Conservation (phyloP, 805 yeast species). For the Metschnikowia sp. region DNA sequence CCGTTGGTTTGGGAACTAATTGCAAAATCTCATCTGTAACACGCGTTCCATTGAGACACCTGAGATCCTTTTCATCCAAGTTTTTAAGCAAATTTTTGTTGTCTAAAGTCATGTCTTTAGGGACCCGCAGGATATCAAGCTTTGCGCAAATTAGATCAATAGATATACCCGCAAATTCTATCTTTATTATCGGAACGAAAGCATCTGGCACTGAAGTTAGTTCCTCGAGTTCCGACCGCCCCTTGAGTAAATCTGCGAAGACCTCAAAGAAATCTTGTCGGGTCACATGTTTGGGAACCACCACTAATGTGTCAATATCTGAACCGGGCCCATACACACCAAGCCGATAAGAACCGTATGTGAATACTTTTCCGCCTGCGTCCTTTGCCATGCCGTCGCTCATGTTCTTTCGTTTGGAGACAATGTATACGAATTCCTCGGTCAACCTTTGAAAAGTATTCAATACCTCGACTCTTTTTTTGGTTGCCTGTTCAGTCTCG, state of each 20-base stretch:
- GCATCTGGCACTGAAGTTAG: conserved; percentile 95
- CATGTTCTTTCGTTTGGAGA: conserved; percentile 82
- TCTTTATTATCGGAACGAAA: conserved; percentile 90
- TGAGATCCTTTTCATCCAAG: conserved; percentile 84
- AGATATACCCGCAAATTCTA: conserved; percentile 85
- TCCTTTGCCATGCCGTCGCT: conserved; percentile 96
- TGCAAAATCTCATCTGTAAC: conserved; percentile 92
- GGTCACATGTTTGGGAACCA: conserved; percentile 92
- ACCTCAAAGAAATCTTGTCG: conserved; percentile 87
- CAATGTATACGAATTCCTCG: conserved; percentile 80
- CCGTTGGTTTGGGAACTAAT: conserved; percentile 91
- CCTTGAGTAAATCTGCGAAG: conserved; percentile 64
- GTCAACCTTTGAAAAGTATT: conserved; percentile 67
- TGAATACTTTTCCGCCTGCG: conserved; percentile 97
- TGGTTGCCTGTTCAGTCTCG: conserved; percentile 81
- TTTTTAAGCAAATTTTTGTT: conserved; percentile 85
- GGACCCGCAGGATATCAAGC: conserved; percentile 80
- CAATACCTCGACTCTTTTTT: conserved; percentile 73
- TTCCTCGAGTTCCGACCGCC: conserved; percentile 82
- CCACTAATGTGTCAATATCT: conserved; percentile 95
- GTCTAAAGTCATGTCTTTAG: conserved; percentile 65
- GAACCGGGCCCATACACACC: conserved; percentile 99
- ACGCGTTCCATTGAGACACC: conserved; percentile 92
- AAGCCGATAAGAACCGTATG: conserved; percentile 88
- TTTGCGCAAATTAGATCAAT: conserved; percentile 87